phyloP scores from a whole-genome alignment of 441 rosid species.

The Pelargonium australe region DNA sequence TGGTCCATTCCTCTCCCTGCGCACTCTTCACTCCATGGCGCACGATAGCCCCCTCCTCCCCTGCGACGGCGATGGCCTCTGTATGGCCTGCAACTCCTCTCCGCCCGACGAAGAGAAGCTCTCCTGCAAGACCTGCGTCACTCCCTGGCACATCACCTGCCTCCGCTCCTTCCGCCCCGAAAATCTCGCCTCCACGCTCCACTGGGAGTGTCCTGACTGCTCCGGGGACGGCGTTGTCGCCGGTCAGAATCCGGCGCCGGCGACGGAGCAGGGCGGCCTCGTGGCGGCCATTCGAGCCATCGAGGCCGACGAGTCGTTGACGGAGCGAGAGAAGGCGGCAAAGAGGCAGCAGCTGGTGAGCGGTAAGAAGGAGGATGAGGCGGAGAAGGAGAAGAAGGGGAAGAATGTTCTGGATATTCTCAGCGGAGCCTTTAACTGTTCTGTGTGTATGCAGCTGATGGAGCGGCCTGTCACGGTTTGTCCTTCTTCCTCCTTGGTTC shows the following conservation, averaged over 20 bases:
- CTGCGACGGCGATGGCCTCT: neutral
- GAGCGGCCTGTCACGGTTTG: slow-evolving; percentile 4
- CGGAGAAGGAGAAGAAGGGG: neutral
- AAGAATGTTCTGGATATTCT: neutral
- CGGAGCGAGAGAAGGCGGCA: neutral
- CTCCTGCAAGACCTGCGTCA: neutral
- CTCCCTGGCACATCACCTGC: neutral
- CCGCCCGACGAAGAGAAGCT: neutral
- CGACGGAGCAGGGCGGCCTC: neutral
- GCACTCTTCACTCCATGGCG: neutral
- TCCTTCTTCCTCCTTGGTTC: neutral
- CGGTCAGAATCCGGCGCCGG: neutral
- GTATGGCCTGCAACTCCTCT: neutral
- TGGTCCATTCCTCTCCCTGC: too few relatives aligned
- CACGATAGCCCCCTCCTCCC: neutral
- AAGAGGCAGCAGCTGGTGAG: slow-evolving; percentile 2
- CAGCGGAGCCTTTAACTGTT: neutral
- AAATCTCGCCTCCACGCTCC: neutral
- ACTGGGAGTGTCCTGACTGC: neutral
- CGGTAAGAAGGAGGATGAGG: neutral
- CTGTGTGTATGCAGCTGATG: neutral
- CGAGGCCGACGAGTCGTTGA: neutral
- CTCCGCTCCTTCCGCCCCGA: neutral
- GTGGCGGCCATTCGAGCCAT: slow-evolving; percentile 2
- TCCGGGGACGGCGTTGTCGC: neutral